Conservation (phyloP, 768 basidiomycete species). For the Suillus plorans region DNA sequence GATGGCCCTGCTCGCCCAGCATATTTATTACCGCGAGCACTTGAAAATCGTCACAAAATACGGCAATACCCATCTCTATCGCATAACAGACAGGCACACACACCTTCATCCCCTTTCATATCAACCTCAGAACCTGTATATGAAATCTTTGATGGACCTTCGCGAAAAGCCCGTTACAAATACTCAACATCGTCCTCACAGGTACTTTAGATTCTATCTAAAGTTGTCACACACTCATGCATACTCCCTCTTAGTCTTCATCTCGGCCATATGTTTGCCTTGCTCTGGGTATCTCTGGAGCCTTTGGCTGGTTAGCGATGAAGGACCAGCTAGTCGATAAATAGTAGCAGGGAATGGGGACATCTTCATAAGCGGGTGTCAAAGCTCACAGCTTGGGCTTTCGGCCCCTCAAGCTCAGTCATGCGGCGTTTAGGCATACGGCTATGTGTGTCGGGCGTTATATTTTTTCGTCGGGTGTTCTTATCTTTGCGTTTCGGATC, state of each 20-base stretch:
- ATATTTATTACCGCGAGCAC: slow-evolving; percentile 17
- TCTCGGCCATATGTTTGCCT: slow-evolving; percentile 12
- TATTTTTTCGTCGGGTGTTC: not conserved
- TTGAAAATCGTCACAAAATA: slow-evolving; percentile 13
- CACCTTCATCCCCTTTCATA: slow-evolving; percentile 11
- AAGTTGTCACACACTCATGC: not conserved
- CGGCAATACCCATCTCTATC: slow-evolving; percentile 10
- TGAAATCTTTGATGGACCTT: slow-evolving; percentile 49
- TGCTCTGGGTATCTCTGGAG: slow-evolving; percentile 20
- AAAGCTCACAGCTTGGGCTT: not conserved
- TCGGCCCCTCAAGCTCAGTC: too few species aligned
- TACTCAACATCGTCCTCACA: slow-evolving; percentile 11
- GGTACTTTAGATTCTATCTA: slow-evolving; percentile 15
- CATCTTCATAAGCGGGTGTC: not conserved
- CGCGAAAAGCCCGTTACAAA: slow-evolving; percentile 27
- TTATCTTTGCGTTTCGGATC: not conserved
- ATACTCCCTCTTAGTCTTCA: not conserved
- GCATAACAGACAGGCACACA: slow-evolving; percentile 8
- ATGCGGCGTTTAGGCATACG: not conserved
- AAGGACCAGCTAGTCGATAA: slow-evolving; percentile 5
- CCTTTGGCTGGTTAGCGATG: slow-evolving; percentile 17
- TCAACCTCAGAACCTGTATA: slow-evolving; percentile 33
- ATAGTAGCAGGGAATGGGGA: not conserved
- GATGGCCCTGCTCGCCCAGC: slow-evolving; percentile 48
- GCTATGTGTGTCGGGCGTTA: not conserved